Base-by-base conservation (phyloP, 371 early-diverging fungal genomes). In the Paraphysoderma sedebokerense region DNA sequence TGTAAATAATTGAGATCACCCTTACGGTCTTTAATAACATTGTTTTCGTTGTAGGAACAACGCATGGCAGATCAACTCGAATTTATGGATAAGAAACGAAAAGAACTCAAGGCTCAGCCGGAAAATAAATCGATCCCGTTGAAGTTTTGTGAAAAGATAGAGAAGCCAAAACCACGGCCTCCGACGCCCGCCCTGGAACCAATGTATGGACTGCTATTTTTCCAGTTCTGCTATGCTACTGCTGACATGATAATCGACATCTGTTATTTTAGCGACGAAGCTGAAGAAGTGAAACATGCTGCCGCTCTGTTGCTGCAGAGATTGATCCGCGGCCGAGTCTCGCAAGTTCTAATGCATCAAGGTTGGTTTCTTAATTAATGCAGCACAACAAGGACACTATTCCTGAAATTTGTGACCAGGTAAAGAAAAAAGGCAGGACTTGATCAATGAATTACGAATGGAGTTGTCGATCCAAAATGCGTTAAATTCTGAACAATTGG, bases 291-390 rank as follows among this genome's bases (percentile, higher is more conserved):
- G n/a, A 12, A 28, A 26, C 23, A 51, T 15, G 22, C 26, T 29
- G 17, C 23, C 1, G 61, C 71, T 1, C 48, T 68, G 3, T 40
- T 67, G 13, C 45, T 73, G 22, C 73, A 73, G 44, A 61, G 61
- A 32, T 48, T 68, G n/a, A 60, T 73, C 9, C 53, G 69, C 2
- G 73, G 73, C 1, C 53, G 73, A 1, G 49, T 59, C 20, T 54
- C 56, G 19, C 73, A 73, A 52, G 62, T 61, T 27, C 37, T 53
- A 20, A 68, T 70, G 67, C 65, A 60, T 33, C 61, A 61, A 52
- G 70, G 66, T 52, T 57, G 19, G 46, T 24, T n/a, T n/a, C n/a
- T n/a, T n/a, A n/a, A n/a, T n/a, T n/a, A n/a, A n/a, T n/a, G n/a
- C n/a, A n/a, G 17, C 5, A 22, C 29, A 27, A 23, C 22, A 13